These are phyloP conservation scores for Phytopythium cucurbitacearum DNA, from an alignment of 352 stramenopile species.

Conservation along the genomic window DNA sequence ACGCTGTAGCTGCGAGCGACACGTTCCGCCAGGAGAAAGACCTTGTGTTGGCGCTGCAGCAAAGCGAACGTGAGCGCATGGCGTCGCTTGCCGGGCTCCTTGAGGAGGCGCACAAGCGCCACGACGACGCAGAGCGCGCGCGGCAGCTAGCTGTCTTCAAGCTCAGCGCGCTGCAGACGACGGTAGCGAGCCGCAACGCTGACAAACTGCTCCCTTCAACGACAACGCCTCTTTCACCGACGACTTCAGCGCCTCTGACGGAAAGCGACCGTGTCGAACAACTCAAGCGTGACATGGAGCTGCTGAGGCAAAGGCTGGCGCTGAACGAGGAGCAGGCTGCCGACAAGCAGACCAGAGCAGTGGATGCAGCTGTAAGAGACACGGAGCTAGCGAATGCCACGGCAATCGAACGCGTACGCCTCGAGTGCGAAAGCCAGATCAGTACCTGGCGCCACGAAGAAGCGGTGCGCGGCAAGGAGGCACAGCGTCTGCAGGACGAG, in stretches of 20 bases:
- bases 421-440: conserved; percentile 44
- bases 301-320: conserved; percentile 50
- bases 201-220: conserved; percentile 13
- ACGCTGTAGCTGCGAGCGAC: conserved; percentile 21
- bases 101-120: conserved; percentile 36
- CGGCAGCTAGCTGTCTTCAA: conserved; percentile 58
- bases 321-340: conserved; percentile 42
- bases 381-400: conserved; percentile 41
- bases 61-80: conserved; percentile 31
- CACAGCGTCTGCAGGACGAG: conserved; percentile 46
- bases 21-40: conserved; percentile 28
- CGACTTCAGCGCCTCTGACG: neutral
- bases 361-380: conserved; percentile 43
- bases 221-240: neutral
- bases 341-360: conserved; percentile 47
- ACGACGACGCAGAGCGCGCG: conserved; percentile 51
- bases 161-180: conserved; percentile 52
- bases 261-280: conserved; percentile 45
- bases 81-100: conserved; percentile 24
- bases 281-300: conserved; percentile 63
- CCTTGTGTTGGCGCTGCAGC: conserved; percentile 22
- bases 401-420: conserved; percentile 37
- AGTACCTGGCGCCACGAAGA: conserved; percentile 54
- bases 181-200: conserved; percentile 19
- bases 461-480: conserved; percentile 47